Conservation (phyloP, 495 filamentous ascomycete species). For the Penicillium longicatenatum region DNA sequence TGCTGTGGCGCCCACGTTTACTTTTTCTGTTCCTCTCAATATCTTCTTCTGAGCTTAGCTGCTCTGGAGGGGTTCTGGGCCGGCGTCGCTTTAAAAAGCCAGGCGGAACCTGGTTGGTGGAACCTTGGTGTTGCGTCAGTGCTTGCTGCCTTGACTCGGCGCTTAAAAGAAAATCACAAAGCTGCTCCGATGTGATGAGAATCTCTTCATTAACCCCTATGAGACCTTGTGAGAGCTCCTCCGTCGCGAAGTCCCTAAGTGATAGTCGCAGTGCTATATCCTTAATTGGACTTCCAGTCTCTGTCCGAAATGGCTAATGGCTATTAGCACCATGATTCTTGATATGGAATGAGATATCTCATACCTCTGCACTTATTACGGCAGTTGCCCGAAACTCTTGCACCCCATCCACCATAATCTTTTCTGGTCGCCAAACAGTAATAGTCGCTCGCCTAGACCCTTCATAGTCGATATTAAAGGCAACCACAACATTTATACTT, state of each 20-base stretch:
- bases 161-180: conserved; percentile 18
- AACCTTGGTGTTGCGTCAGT: conserved; percentile 7
- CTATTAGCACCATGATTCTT: too few relatives aligned
- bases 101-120: conserved; percentile 8
- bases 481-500: too few relatives aligned
- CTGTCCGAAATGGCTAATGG: too few relatives aligned
- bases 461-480: too few relatives aligned
- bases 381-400: conserved; percentile 13
- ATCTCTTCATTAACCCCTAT: conserved; percentile 18
- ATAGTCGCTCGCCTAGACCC: too few relatives aligned
- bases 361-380: conserved; percentile 12
- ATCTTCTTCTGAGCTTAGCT: conserved; percentile 14
- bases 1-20: conserved; percentile 14
- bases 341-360: neutral
- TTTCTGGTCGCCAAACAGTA: too few relatives aligned
- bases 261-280: too few relatives aligned
- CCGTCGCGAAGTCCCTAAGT: conserved; percentile 1
- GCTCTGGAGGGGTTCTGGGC: conserved; percentile 16
- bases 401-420: conserved; percentile 6
- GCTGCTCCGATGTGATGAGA: conserved; percentile 17
- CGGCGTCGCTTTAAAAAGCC: conserved; percentile 21
- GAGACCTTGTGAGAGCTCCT: conserved; percentile 4
- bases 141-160: conserved; percentile 14
- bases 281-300: too few relatives aligned
- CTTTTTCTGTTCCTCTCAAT: conserved; percentile 4